Evolutionary conservation across 805 yeast genomes (phyloP).

Genomic region (Pichia eremophila): DNA sequence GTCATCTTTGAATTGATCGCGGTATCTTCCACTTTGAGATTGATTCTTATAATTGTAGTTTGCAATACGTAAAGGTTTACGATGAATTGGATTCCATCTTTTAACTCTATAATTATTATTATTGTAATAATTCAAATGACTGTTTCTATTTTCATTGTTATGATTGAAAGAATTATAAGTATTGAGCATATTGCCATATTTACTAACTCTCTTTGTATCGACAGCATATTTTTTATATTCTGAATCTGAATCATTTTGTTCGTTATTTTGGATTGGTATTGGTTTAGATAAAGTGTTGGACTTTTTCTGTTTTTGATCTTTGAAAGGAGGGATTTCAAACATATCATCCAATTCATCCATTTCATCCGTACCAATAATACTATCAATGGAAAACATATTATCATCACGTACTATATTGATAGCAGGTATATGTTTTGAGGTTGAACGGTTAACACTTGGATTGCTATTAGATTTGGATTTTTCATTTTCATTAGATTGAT

Average conservation of each 20-base stretch:
- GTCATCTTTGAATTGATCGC: constrained; percentile 8
- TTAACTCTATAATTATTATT: constrained; percentile 8
- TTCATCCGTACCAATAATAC: background rate
- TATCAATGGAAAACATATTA: constrained; percentile 1
- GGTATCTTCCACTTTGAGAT: constrained; percentile 17
- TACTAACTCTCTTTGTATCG: background rate
- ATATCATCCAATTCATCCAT: background rate
- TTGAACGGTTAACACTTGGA: no score
- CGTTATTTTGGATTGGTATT: background rate
- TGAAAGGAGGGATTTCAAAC: background rate
- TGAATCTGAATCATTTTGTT: background rate
- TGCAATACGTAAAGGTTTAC: constrained; percentile 25
- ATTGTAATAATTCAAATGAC: background rate
- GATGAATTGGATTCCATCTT: constrained; percentile 14
- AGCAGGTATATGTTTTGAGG: background rate
- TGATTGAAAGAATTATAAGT: background rate
- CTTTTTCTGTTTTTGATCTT: background rate
- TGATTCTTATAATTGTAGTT: constrained; percentile 13
- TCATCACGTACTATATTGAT: background rate
- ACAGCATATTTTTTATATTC: background rate
- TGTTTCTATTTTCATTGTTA: background rate
- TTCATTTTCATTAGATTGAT: background rate
- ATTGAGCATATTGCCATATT: background rate
- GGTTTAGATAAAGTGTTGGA: background rate
- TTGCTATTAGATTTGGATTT: background rate